A percentile compares a stretch with the other conserved stretches of the same genome.
Conservation (phyloP, 148 eudicot genomes). For the Salicornia ramosissima region DNA sequence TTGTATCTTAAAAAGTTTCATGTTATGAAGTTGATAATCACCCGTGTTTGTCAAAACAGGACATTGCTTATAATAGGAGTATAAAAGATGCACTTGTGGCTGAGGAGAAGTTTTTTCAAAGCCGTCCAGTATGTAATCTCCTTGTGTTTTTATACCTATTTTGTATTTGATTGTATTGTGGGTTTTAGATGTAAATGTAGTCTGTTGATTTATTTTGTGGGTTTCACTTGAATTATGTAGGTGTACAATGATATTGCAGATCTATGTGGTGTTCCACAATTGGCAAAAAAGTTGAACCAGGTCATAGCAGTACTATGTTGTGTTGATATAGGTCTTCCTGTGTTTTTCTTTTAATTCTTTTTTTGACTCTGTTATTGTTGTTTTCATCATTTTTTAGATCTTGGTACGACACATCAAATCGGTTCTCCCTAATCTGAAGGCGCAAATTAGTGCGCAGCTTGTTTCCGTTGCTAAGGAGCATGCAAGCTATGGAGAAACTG, state of each 20-base stretch:
- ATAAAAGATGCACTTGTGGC: constrained; percentile 90
- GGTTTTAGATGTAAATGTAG: background rate
- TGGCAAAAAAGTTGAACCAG: constrained; percentile 97
- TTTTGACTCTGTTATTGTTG: constrained; percentile 2
- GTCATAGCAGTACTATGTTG: constrained; percentile 24
- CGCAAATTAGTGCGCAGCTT: constrained; percentile 68
- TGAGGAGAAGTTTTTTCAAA: constrained; percentile 94
- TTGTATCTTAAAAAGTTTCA: background rate
- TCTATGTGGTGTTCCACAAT: constrained; percentile 87
- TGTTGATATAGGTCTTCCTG: background rate
- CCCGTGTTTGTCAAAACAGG: constrained; percentile 46
- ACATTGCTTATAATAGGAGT: constrained; percentile 64
- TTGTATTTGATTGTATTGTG: background rate
- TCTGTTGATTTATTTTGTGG: background rate
- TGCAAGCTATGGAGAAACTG: constrained; percentile 90
- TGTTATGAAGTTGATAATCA: constrained; percentile 5
- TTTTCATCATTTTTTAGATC: constrained; percentile 43
- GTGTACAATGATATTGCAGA: constrained; percentile 91
- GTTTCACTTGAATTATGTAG: constrained; percentile 33
- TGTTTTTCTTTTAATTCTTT: background rate
- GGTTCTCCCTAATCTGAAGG: constrained; percentile 75
- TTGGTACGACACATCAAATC: constrained; percentile 89
- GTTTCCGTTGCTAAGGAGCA: constrained; percentile 93
- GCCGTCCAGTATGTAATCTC: constrained; percentile 69
- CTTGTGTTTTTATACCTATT: background rate